Evolutionary conservation across 345 rosid species (phyloP).

Genomic region (Jatropha curcas): DNA sequence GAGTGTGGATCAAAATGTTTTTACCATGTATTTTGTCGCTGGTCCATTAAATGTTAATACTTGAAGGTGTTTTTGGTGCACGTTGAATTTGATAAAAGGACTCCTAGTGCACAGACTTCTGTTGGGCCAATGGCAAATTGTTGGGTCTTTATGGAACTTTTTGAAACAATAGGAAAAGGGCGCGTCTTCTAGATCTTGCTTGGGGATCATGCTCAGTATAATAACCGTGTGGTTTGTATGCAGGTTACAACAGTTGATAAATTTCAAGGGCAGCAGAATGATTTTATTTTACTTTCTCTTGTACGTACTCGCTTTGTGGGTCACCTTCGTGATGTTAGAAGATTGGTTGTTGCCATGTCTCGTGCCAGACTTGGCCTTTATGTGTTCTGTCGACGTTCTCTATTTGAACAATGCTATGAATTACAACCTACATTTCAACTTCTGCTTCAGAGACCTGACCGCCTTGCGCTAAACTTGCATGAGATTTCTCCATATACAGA

Average conservation of each 20-base stretch:
- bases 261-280: slow-evolving; percentile 99
- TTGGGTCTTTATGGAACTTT: neutral
- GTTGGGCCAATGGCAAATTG: neutral
- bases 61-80: neutral
- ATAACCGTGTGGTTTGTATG: slow-evolving; percentile 12
- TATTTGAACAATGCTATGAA: slow-evolving; percentile 95
- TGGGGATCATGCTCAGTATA: neutral
- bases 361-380: slow-evolving; percentile 94
- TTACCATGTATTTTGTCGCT: neutral
- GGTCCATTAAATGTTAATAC: neutral
- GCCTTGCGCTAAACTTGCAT: slow-evolving; percentile 58
- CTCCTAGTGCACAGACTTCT: neutral
- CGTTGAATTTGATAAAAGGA: neutral
- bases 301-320: slow-evolving; percentile 97
- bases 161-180: neutral
- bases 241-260: slow-evolving; percentile 97
- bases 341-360: slow-evolving; percentile 98
- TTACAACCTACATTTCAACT: slow-evolving; percentile 88
- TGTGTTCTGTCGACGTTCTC: slow-evolving; percentile 84
- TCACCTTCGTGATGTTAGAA: slow-evolving; percentile 95
- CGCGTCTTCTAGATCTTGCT: neutral
- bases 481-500: slow-evolving; percentile 70
- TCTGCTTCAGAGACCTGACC: slow-evolving; percentile 83
- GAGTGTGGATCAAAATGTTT: neutral
- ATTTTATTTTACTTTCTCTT: slow-evolving; percentile 87